Conservation (phyloP, 2,329 filamentous ascomycete species). For the Pochonia chlamydosporia region DNA sequence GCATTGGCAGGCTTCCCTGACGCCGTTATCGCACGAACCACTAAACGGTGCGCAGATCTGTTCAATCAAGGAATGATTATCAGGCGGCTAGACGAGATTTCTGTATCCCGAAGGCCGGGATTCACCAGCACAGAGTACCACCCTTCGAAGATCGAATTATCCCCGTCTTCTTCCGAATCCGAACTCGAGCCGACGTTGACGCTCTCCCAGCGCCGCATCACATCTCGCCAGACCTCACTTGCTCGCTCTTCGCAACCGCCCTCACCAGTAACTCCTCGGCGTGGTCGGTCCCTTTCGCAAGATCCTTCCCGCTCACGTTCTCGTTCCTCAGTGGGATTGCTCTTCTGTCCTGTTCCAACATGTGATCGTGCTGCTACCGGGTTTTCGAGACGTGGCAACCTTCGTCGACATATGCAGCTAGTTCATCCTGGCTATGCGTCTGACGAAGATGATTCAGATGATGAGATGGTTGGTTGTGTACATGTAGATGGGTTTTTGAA, state of each 20-base stretch:
- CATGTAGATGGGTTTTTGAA: slow-evolving; percentile 64
- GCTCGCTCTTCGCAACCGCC: slow-evolving; percentile 11
- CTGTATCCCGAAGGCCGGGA: slow-evolving; percentile 15
- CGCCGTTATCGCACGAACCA: slow-evolving; percentile 59
- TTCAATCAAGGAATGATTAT: slow-evolving; percentile 70
- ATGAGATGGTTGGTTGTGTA: slow-evolving; percentile 55
- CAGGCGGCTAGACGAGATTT: slow-evolving; percentile 41
- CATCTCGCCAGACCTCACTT: slow-evolving; percentile 13
- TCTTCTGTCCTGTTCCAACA: slow-evolving; percentile 30
- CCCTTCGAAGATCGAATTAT: slow-evolving; percentile 21
- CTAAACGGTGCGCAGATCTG: slow-evolving; percentile 66
- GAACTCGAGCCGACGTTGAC: slow-evolving; percentile 18
- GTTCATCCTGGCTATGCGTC: slow-evolving; percentile 32
- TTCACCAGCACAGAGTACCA: slow-evolving; percentile 22
- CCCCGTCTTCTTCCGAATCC: slow-evolving; percentile 14
- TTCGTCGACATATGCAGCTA: slow-evolving; percentile 31
- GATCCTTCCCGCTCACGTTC: slow-evolving; percentile 22
- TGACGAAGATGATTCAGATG: slow-evolving; percentile 36
- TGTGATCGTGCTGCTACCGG: slow-evolving; percentile 31
- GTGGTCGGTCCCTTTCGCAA: background rate
- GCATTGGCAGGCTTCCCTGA: slow-evolving; percentile 65
- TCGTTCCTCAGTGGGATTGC: slow-evolving; percentile 24
- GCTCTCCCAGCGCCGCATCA: slow-evolving; percentile 21
- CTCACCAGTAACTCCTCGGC: slow-evolving; percentile 5
- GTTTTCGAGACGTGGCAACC: slow-evolving; percentile 29